phyloP scores from a whole-genome alignment of 2,329 filamentous ascomycete species.

The Penicillium sp. region DNA sequence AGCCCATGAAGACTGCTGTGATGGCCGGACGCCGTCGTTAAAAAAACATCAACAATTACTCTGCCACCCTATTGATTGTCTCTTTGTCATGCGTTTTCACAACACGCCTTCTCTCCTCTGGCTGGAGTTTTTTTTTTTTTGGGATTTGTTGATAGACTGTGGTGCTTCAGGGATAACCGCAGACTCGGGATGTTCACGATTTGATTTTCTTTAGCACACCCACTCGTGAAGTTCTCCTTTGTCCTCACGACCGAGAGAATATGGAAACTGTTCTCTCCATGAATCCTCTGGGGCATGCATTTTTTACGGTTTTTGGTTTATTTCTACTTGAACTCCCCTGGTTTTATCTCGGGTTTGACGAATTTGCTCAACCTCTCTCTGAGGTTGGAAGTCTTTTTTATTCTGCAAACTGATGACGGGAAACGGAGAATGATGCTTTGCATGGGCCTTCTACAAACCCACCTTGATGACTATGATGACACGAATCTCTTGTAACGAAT shows the following conservation, averaged over 20 bases:
- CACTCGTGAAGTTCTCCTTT: background rate
- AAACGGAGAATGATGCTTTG: background rate
- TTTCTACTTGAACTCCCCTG: background rate
- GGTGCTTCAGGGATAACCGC: slow-evolving; percentile 8
- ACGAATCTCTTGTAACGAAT: slow-evolving; percentile 38
- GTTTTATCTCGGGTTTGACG: background rate
- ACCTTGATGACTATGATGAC: slow-evolving; percentile 37
- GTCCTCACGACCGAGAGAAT: background rate
- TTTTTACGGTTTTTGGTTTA: background rate
- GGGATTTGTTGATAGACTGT: slow-evolving; percentile 20
- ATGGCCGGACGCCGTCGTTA: slow-evolving; percentile 39
- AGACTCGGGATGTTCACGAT: slow-evolving; percentile 9
- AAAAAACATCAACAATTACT: background rate
- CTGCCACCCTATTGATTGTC: background rate
- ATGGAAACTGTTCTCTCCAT: background rate
- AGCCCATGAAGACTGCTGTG: slow-evolving; percentile 46
- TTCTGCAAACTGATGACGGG: slow-evolving; percentile 11
- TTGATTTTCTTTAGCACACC: slow-evolving; percentile 11
- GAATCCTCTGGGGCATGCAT: slow-evolving; percentile 1
- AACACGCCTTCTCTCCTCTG: slow-evolving; percentile 3
- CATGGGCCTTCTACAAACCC: slow-evolving; percentile 5
- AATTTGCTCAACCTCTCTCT: background rate
- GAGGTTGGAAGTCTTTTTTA: slow-evolving; percentile 2
- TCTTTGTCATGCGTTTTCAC: background rate
- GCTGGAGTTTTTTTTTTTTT: slow-evolving; percentile 20